Evolutionary conservation across 2,329 filamentous ascomycete species (phyloP), one percentile per base, ranked within the genome.

Genomic region (Alternaria gansuensis): DNA sequence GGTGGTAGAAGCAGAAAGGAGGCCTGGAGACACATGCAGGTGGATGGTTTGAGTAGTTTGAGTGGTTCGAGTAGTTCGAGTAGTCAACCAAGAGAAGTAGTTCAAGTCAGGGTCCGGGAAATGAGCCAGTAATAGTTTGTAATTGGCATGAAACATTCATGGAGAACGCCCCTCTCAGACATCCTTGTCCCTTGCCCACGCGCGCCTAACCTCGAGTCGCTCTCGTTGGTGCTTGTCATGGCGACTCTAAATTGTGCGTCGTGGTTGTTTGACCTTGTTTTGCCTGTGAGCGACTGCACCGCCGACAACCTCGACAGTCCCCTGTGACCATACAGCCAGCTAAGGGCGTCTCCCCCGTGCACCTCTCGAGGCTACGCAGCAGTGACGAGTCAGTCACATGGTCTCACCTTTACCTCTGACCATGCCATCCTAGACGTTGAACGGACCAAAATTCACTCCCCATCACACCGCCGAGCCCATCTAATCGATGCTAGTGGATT

Each of bases 1-100:
- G 21, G 29, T 43, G 31, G 40, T 34, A 34, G 43, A 26, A 46
- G 9, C n/a, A 41, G 21, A 49, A 54, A 55, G 44, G 49, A 49
- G 55, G 37, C 36, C 23, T 23, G 44, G 11, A 48, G 44, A 48
- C 44, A 48, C 44, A 58, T 59, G 63, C 54, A 58, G 56, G 17
- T 17, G 17, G 17, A 17, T 63, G 61, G 17, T 69, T 58, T 36
- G 58, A 57, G 54, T 65, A 59, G 61, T 69, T 58, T 36, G 58
- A 57, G 54, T 65, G 58, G 61, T 69, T 58, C 39, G 56, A 58
- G 56, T 63, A 59, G 62, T 70, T 58, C 41, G 41, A 49, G 59
- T 37, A 37, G 14, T 50, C 37, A 10, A 14, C 21, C 14, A 48
- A 17, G n/a, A 34, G 31, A 33, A 24, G 44, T 36, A 24, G 17